Base-by-base conservation (phyloP, 352 stramenopile species). In the Pythium aristosporum region DNA sequence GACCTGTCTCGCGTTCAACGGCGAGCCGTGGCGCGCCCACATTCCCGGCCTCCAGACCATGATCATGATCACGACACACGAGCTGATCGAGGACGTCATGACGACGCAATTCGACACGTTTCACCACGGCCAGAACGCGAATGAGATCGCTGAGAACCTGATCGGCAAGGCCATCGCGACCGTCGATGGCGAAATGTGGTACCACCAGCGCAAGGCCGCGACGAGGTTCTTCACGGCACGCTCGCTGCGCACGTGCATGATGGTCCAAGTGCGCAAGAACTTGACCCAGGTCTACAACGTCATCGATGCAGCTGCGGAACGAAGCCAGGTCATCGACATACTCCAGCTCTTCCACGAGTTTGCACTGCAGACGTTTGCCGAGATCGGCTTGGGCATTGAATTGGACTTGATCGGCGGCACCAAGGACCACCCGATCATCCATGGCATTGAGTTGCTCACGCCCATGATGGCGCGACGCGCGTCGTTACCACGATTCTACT, bases 401-500 rank as follows among this genome's bases (percentile, higher is more conserved):
- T 65, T 76, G 25, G 67, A 79, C 28, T 69, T 66, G 8, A 68
- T 85, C 25, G 74, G 73, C 41, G 57, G 50, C 5, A 61, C 60
- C 7, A 65, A 85, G 36, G 63, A 69, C 36, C 69, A 78, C 23
- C 48, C 70, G 50, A 83, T 89, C 48, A 75, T 79, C 20, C 25
- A 74, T 10, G 72, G 76, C 15, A 74, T 93, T 49, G 64, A 74
- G 28, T 55, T 47, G 8, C 49, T 65, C 23, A 64, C 69, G 21
- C 78, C 80, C 64, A 80, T 70, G 51, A 56, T 85, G 20, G 89
- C 79, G 80, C 77, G 79, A 50, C 61, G 82, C 28, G 82, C n/a
- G n/a, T n/a, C n/a, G n/a, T n/a, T n/a, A n/a, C 82, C 32, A 50
- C 73, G 74, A 10, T 75, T 58, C 20, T n/a, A n/a, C n/a, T n/a